phyloP scores from a whole-genome alignment of 2,329 filamentous ascomycete genomes.

The Aspergillus oerlinghausenensis region DNA sequence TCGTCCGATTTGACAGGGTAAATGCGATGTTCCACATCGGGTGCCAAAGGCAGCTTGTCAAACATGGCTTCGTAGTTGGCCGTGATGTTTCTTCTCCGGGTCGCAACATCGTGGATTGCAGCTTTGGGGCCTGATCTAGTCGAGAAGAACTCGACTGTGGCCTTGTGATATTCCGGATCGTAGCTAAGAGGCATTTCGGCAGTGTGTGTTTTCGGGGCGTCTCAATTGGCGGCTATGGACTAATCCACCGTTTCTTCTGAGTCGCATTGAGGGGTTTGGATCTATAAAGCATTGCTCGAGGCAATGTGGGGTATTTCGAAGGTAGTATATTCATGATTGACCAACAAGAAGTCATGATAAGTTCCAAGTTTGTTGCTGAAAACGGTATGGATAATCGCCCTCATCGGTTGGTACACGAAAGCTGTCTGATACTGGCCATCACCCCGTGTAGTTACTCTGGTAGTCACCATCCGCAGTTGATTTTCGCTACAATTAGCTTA shows the following conservation, averaged over 20 bases:
- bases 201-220: background rate
- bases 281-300: background rate
- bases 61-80: conserved; percentile 9
- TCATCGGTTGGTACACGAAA: background rate
- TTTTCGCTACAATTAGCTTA: too few relatives aligned
- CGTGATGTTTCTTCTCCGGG: conserved; percentile 4
- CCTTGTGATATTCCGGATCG: conserved; percentile 14
- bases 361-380: background rate
- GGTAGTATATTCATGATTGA: background rate
- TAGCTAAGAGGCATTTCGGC: conserved; percentile 16
- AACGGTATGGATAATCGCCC: background rate
- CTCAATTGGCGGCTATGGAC: too few relatives aligned
- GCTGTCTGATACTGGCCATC: background rate
- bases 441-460: too few relatives aligned
- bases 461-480: too few relatives aligned
- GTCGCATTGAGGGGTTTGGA: background rate
- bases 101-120: conserved; percentile 13
- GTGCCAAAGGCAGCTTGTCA: conserved; percentile 7
- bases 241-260: background rate
- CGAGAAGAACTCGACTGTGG: conserved; percentile 12
- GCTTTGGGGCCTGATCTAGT: conserved; percentile 4
- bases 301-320: background rate
- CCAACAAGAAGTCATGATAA: background rate
- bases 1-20: conserved; percentile 17
- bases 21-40: conserved; percentile 13